Evolutionary conservation across 352 stramenopile species (phyloP).

Genomic region (Pilasporangium apinafurcum): DNA sequence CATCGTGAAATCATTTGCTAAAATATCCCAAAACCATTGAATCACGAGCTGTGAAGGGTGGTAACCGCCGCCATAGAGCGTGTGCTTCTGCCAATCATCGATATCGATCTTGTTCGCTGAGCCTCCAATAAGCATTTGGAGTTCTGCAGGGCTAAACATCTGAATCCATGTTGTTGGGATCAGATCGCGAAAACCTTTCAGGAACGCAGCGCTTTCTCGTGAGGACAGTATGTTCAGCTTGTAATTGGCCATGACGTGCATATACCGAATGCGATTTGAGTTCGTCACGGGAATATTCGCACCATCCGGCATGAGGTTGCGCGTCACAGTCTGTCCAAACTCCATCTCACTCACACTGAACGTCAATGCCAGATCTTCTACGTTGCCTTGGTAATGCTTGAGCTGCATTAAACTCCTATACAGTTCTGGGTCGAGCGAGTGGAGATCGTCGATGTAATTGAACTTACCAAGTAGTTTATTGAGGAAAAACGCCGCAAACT

Average conservation of each 20-base stretch:
- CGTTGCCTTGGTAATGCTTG: conserved; percentile 92
- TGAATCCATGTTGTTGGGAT: conserved; percentile 73
- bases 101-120: conserved; percentile 91
- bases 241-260: conserved; percentile 95
- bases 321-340: conserved; percentile 52
- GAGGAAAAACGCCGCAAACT: conserved; percentile 97
- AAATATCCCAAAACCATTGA: conserved; percentile 79
- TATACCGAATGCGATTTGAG: conserved; percentile 94
- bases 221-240: conserved; percentile 90
- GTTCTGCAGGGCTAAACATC: conserved; percentile 86
- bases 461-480: conserved; percentile 91
- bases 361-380: conserved; percentile 89
- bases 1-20: conserved; percentile 57
- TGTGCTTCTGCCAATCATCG: conserved; percentile 92
- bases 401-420: conserved; percentile 96
- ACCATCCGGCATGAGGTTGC: conserved; percentile 83
- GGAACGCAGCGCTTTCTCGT: conserved; percentile 48
- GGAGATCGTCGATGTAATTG: conserved; percentile 90
- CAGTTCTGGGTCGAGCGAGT: conserved; percentile 91
- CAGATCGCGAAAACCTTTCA: conserved; percentile 68
- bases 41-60: conserved; percentile 74
- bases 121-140: conserved; percentile 92
- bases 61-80: conserved; percentile 93
- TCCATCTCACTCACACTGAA: conserved; percentile 88
- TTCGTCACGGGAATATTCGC: conserved; percentile 88